Evolutionary conservation across 352 stramenopile genomes (phyloP), one percentile per base, ranked within the genome.

Genomic region (Peronospora belbahrii): DNA sequence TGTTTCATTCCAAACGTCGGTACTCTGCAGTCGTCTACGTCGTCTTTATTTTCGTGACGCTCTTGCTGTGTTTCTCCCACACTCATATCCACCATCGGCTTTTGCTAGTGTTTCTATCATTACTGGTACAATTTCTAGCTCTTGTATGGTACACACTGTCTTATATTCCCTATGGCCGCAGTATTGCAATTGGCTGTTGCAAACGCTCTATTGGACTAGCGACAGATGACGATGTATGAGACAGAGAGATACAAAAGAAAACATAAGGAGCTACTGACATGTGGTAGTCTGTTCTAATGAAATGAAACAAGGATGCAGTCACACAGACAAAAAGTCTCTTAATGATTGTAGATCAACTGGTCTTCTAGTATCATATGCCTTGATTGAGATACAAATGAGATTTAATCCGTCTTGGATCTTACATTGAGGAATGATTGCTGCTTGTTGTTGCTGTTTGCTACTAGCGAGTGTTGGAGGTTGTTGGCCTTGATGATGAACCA

Each of bases 121-220:
- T 95, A 17, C 17, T 85, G 3, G 66, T 77, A 22, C 83, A 95
- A 59, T 90, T 91, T 52, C 11, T 74, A 9, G 77, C 83, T 39
- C 71, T 93, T 19, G 33, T 87, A 8, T 95, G 83, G 83, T 93
- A 92, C 62, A 90, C 77, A 46, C 55, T 93, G 10, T 93, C 81
- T n/a, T 95, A 91, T 58, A 65, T 95, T 0, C 83, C 83, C 1
- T 95, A 91, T 52, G 83, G 76, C n/a, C 78, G 83, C 48, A 72
- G 65, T 24, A 85, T 89, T 39, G 67, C 66, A 14, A 22, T 70
- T 20, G 62, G 57, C 17, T 86, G 72, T 67, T 88, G 74, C 67
- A 86, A 85, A 54, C 67, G 77, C 36, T 60, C 63, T 27, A 68
- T 64, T 20, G 68, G 72, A 30, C 38, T 80, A 42, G 35, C 52